A percentile compares a stretch with the other conserved stretches of the same genome.
phyloP scores from a whole-genome alignment of 1,284 basidiomycete species.

The Puccinia coronata region DNA sequence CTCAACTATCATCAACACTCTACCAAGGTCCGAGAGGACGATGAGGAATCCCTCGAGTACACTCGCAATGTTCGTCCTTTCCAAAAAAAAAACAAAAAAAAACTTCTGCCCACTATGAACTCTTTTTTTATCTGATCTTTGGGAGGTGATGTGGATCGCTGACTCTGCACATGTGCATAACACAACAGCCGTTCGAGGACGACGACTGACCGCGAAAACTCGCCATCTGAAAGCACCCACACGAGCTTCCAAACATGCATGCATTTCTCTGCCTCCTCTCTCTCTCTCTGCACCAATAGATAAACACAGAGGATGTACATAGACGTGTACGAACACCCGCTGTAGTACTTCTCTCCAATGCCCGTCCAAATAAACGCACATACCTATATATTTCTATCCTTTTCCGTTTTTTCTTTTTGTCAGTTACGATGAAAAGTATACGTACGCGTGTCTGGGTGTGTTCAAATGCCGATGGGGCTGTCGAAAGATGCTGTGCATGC shows the following conservation, averaged over 20 bases:
- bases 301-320: background rate
- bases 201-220: background rate
- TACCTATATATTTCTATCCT: background rate
- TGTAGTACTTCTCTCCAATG: background rate
- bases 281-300: background rate
- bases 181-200: conserved; percentile 21
- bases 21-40: conserved; percentile 31
- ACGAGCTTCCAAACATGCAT: background rate
- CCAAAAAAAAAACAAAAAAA: background rate
- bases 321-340: background rate
- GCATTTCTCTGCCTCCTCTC: background rate
- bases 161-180: background rate
- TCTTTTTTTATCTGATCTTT: background rate
- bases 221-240: background rate
- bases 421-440: background rate
- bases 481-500: no score
- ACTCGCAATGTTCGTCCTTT: conserved; percentile 41
- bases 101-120: no score
- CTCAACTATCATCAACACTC: background rate
- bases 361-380: background rate
- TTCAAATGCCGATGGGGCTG: background rate
- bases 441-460: background rate
- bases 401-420: background rate
- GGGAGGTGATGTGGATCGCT: background rate
- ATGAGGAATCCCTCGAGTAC: conserved; percentile 49